Base-by-base conservation (phyloP, 148 eudicot genomes). In the Agrostemma githago region DNA sequence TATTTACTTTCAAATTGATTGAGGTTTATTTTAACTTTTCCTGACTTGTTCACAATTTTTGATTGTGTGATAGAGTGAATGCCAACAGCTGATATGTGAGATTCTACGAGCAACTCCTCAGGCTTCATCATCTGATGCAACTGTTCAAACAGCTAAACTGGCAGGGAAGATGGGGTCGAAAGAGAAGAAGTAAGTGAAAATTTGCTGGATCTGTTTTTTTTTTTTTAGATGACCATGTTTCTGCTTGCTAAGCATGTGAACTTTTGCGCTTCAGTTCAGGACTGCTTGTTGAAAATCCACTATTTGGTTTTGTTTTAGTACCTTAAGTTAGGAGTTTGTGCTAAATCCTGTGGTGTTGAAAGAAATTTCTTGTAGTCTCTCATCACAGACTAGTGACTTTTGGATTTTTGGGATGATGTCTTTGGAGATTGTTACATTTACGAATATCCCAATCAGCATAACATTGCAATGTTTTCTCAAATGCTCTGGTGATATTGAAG, bases 31-130 rank as follows among this genome's bases (percentile, higher is more conserved):
- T 48, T 57, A 62, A 72, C 48, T n/a, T 60, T 44, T 59, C 57
- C 78, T 78, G 41, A 73, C 34, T 41, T 37, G 62, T 9, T 67
- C 46, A 61, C 14, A 20, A 7, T 48, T 26, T 71, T 54, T 64
- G 38, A 66, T 73, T 71, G 51, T 73, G 58, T 67, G 44, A 64
- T 76, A 95, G 99, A 95, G 99, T 80, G 99, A 95, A 83, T 95
- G 99, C 84, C 99, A 95, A 86, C 99, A 95, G 81, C 89, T 95
- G 42, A 90, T 95, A 81, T 95, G 99, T 76, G 99, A 95, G 81
- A 88, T 95, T 80, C 84, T 95, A 74, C 92, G 99, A 78, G 99
- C 97, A 64, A 95, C 99, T 80, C 99, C 99, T 79, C 93, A 95
- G 79, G 97, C 99, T 77, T 88, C 99, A 37, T 86, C 99, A 70